A percentile compares a stretch with the other conserved stretches of the same genome.
phyloP scores from a whole-genome alignment of 306 rosid genomes.

The Spatholobus suberectus region DNA sequence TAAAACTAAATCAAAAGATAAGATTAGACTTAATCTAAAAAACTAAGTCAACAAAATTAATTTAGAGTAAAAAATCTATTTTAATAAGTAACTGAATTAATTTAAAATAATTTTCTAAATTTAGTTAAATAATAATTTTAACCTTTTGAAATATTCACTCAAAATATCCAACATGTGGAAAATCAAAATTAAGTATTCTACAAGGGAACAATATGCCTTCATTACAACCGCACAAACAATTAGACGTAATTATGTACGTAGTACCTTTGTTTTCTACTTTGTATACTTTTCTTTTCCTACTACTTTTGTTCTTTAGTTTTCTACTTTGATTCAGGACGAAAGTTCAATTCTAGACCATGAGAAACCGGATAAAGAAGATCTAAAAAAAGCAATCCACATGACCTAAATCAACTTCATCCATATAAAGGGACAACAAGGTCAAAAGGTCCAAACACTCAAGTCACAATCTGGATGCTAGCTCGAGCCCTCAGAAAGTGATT shows the following conservation, averaged over 20 bases:
- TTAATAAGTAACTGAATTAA: no score
- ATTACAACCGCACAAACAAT: background rate
- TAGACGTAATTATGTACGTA: background rate
- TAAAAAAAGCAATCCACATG: background rate
- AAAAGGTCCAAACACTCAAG: background rate
- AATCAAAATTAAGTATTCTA: background rate
- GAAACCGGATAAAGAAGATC: background rate
- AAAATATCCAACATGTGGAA: no score
- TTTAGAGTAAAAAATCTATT: no score
- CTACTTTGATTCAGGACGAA: background rate
- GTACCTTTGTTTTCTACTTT: background rate
- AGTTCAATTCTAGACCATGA: background rate
- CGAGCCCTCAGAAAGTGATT: background rate
- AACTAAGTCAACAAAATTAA: no score
- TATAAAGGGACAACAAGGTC: background rate
- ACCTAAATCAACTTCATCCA: background rate
- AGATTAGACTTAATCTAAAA: no score
- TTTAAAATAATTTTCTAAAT: no score
- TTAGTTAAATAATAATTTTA: no score
- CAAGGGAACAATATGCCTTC: background rate
- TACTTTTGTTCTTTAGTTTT: background rate
- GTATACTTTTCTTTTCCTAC: background rate
- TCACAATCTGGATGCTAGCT: background rate
- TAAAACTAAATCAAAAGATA: no score
- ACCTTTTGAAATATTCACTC: no score